These are phyloP conservation scores for Linum tenue DNA, from an alignment of 345 rosid species.

Conservation along the genomic window DNA sequence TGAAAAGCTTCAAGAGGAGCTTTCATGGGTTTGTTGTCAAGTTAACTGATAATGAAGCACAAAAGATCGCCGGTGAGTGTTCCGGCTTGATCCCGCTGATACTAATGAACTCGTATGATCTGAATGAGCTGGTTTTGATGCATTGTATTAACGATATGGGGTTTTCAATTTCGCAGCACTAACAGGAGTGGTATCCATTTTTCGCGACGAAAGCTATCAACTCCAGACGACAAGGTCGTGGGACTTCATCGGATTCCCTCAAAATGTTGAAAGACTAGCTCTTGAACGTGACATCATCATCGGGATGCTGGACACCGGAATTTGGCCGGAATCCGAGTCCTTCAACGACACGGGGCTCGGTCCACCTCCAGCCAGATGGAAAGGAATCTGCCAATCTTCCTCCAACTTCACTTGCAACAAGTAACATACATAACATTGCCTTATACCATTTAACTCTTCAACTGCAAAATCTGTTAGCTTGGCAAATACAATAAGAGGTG, in stretches of 20 bases:
- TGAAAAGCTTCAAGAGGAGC: background rate
- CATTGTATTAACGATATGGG: too few relatives aligned
- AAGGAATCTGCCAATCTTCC: constrained; percentile 1
- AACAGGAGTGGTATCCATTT: constrained; percentile 3
- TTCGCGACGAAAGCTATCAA: background rate
- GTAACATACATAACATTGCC: too few relatives aligned
- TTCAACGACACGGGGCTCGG: constrained; percentile 4
- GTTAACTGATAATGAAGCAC: background rate
- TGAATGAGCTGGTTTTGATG: too few relatives aligned
- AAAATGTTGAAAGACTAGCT: background rate
- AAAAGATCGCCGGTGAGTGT: background rate
- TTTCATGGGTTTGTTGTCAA: constrained; percentile 2
- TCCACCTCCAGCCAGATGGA: constrained; percentile 4
- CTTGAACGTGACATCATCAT: constrained; percentile 3
- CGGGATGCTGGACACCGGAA: constrained; percentile 1
- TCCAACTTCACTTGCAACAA: constrained; percentile 8
- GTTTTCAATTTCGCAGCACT: background rate
- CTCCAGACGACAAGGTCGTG: constrained; percentile 7
- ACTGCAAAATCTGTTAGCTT: background rate
- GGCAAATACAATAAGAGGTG: background rate
- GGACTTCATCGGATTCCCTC: constrained; percentile 6
- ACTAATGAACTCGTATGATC: too few relatives aligned
- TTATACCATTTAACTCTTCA: background rate
- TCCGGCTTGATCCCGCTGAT: background rate
- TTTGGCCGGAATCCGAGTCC: constrained; percentile 3